Evolutionary conservation across 768 basidiomycete species (phyloP).

Genomic region (Suillus fuscotomentosus): DNA sequence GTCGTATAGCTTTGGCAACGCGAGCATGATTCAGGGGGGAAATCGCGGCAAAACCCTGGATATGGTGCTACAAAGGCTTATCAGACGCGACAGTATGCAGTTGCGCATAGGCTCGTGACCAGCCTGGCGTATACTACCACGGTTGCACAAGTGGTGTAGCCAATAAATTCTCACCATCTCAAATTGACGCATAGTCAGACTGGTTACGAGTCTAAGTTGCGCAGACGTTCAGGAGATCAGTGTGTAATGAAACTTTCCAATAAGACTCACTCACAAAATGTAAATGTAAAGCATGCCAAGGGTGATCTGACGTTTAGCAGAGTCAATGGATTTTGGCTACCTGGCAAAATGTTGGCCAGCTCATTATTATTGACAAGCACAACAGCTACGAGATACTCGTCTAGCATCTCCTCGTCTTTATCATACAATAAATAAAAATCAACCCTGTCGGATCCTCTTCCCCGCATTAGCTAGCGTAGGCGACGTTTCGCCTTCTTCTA

Average conservation of each 20-base stretch:
- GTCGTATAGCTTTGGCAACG: constrained; percentile 30
- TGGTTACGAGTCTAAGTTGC: constrained; percentile 33
- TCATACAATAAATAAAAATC: no score
- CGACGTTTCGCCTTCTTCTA: no score
- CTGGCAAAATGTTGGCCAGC: constrained; percentile 42
- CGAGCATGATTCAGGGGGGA: constrained; percentile 62
- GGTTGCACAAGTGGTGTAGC: no score
- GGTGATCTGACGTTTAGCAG: constrained; percentile 52
- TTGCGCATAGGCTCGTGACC: constrained; percentile 24
- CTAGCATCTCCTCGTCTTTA: no score
- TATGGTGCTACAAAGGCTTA: constrained; percentile 38
- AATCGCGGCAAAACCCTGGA: constrained; percentile 63
- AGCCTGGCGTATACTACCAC: no score
- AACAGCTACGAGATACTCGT: no score
- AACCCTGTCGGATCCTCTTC: no score
- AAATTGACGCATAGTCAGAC: no score
- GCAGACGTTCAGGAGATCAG: constrained; percentile 46
- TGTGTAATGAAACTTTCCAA: neutral
- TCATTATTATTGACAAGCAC: no score
- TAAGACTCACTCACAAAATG: constrained; percentile 57
- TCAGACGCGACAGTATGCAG: constrained; percentile 39
- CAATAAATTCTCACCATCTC: no score
- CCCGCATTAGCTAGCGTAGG: no score
- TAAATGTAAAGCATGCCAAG: constrained; percentile 68
- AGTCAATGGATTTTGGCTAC: constrained; percentile 67